Evolutionary conservation across 345 rosid species (phyloP).

Genomic region (Aethionema arabicum): DNA sequence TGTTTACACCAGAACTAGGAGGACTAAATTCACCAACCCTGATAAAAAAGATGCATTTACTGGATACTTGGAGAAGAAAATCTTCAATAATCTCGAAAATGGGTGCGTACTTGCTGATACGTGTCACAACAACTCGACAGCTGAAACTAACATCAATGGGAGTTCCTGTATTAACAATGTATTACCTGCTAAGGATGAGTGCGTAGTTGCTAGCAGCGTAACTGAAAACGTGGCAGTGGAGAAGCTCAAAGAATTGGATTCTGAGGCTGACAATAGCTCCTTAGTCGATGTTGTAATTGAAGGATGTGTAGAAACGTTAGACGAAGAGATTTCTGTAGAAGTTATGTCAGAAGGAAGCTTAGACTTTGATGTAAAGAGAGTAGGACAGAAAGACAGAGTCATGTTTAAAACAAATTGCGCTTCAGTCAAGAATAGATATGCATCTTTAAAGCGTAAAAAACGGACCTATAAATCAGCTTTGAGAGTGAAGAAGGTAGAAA

Average conservation of each 20-base stretch:
- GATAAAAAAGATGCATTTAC: conserved; percentile 28
- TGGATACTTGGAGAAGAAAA: conserved; percentile 27
- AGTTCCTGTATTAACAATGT: conserved; percentile 21
- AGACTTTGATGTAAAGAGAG: conserved; percentile 18
- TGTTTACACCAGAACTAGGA: conserved; percentile 71
- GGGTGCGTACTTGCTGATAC: conserved; percentile 3
- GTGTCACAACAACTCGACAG: conserved; percentile 1
- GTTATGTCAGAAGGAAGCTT: conserved; percentile 33
- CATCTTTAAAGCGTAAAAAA: conserved; percentile 31
- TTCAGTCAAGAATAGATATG: conserved; percentile 25
- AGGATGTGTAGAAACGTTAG: conserved; percentile 40
- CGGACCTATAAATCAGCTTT: conserved; percentile 35
- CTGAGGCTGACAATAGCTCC: conserved; percentile 29
- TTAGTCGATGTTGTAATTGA: conserved; percentile 41
- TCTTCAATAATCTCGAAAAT: conserved; percentile 11
- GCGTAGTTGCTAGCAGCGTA: conserved; percentile 14
- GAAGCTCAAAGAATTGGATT: conserved; percentile 7
- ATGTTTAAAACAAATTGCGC: conserved; percentile 19
- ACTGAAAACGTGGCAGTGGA: conserved; percentile 28
- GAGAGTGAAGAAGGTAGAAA: conserved; percentile 46
- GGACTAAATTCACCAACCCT: conserved; percentile 31
- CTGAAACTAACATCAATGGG: conserved; percentile 21
- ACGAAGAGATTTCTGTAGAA: conserved; percentile 35
- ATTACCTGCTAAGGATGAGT: conserved; percentile 18
- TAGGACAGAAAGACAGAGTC: conserved; percentile 8